Percentiles rank a stretch among this genome's conserved stretches.
phyloP scores from a whole-genome alignment of 116 monocot species.

The Trichopus zeylanicus region DNA sequence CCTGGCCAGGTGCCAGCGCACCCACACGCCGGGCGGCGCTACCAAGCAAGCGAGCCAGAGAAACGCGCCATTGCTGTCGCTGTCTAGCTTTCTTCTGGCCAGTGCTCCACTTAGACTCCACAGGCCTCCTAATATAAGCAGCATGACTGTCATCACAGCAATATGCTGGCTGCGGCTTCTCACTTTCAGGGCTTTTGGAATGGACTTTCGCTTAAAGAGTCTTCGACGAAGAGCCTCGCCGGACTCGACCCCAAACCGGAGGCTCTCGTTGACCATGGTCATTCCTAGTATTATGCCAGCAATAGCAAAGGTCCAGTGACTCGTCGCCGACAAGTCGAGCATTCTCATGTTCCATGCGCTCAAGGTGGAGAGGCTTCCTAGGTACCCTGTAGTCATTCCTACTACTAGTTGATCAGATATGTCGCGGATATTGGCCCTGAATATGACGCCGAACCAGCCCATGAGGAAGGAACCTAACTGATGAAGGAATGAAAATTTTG shows the following conservation, averaged over 20 bases:
- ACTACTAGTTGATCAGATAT: conserved; percentile 70
- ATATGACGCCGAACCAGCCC: conserved; percentile 90
- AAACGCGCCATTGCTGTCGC: conserved; percentile 22
- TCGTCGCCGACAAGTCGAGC: conserved; percentile 57
- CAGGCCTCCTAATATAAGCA: conserved; percentile 21
- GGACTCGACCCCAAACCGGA: conserved; percentile 46
- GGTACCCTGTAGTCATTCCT: conserved; percentile 78
- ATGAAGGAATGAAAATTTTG: neutral
- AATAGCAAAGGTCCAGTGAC: conserved; percentile 59
- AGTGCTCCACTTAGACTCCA: conserved; percentile 50
- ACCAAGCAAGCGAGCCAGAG: conserved; percentile 84
- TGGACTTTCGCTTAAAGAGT: conserved; percentile 11
- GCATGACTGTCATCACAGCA: conserved; percentile 21
- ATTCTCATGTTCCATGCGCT: conserved; percentile 98
- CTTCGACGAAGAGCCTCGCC: conserved; percentile 30
- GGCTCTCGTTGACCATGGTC: conserved; percentile 60
- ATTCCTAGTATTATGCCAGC: conserved; percentile 67
- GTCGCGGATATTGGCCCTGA: conserved; percentile 67
- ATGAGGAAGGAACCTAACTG: conserved; percentile 79
- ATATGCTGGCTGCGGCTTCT: conserved; percentile 21
- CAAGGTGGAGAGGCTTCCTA: conserved; percentile 94
- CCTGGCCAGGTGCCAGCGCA: conserved; percentile 76
- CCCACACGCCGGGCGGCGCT: conserved; percentile 79
- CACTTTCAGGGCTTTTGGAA: conserved; percentile 31
- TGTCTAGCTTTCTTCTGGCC: conserved; percentile 19